Evolutionary conservation across 2,329 filamentous ascomycete genomes (phyloP).

Genomic region (Laburnicola sp.): DNA sequence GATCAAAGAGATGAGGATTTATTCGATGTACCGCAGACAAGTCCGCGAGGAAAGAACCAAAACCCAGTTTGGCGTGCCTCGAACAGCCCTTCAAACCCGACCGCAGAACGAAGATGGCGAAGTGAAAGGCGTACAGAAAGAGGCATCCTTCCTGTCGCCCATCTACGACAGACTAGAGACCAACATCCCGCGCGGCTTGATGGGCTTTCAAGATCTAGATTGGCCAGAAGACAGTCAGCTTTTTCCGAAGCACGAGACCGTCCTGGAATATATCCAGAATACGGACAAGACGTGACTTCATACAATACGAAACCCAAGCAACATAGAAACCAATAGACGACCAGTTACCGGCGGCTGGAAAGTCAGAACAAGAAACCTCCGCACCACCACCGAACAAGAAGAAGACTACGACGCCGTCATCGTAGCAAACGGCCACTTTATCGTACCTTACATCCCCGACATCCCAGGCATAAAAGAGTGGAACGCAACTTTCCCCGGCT

Average conservation of each 20-base stretch:
- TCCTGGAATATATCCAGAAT: constrained; percentile 74
- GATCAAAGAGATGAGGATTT: constrained; percentile 52
- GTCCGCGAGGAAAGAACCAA: constrained; percentile 63
- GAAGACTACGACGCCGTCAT: constrained; percentile 59
- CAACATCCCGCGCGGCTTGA: constrained; percentile 80
- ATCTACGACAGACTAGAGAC: constrained; percentile 83
- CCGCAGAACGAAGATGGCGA: neutral
- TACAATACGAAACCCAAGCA: constrained; percentile 73
- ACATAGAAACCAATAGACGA: too few relatives aligned
- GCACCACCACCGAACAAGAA: constrained; percentile 46
- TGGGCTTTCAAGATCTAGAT: constrained; percentile 73
- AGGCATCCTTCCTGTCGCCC: constrained; percentile 74
- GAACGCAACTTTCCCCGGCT: constrained; percentile 42
- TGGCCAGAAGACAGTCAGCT: constrained; percentile 68
- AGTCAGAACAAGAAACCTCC: constrained; percentile 58
- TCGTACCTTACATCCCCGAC: constrained; percentile 50
- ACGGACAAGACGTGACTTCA: constrained; percentile 68
- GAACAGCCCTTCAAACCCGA: neutral
- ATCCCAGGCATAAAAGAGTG: constrained; percentile 49
- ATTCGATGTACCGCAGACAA: constrained; percentile 67
- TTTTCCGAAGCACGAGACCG: constrained; percentile 72
- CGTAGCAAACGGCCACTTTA: constrained; percentile 54
- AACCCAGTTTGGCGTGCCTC: constrained; percentile 58
- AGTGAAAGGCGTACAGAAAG: constrained; percentile 17
- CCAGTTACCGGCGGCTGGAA: constrained; percentile 56